Evolutionary conservation across 441 rosid genomes (phyloP).

Genomic region (Codiaeum variegatum): DNA sequence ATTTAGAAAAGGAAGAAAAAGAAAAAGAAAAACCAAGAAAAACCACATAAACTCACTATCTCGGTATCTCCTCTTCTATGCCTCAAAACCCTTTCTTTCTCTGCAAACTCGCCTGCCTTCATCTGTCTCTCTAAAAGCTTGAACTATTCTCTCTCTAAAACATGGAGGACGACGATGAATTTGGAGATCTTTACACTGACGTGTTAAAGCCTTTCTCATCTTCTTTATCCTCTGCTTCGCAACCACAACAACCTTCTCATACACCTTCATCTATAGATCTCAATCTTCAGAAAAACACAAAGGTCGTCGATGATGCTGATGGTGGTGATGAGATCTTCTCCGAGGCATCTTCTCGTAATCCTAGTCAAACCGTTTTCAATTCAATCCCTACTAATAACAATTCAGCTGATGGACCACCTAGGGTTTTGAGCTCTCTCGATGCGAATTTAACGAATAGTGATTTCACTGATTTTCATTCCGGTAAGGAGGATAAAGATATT

Average conservation of each 20-base stretch:
- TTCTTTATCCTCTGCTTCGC: conserved; percentile 28
- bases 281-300: conserved; percentile 27
- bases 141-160: background rate
- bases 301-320: conserved; percentile 22
- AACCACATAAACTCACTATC: background rate
- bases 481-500: conserved; percentile 40
- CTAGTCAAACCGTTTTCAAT: conserved; percentile 5
- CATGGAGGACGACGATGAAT: conserved; percentile 97
- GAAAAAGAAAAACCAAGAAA: no score
- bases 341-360: conserved; percentile 9
- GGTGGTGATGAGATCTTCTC: conserved; percentile 6
- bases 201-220: conserved; percentile 57
- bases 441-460: conserved; percentile 23
- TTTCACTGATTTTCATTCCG: conserved; percentile 8
- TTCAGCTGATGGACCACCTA: conserved; percentile 32
- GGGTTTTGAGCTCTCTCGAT: conserved; percentile 39
- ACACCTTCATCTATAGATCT: conserved; percentile 43
- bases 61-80: no score
- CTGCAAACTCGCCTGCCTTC: background rate
- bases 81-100: conserved; percentile 7
- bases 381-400: conserved; percentile 14
- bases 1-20: no score
- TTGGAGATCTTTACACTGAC: conserved; percentile 96
- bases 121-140: background rate
- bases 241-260: conserved; percentile 26